Evolutionary conservation across 352 stramenopile genomes (phyloP), one percentile per base, ranked within the genome.

Genomic region (Phytopythium aichiense): DNA sequence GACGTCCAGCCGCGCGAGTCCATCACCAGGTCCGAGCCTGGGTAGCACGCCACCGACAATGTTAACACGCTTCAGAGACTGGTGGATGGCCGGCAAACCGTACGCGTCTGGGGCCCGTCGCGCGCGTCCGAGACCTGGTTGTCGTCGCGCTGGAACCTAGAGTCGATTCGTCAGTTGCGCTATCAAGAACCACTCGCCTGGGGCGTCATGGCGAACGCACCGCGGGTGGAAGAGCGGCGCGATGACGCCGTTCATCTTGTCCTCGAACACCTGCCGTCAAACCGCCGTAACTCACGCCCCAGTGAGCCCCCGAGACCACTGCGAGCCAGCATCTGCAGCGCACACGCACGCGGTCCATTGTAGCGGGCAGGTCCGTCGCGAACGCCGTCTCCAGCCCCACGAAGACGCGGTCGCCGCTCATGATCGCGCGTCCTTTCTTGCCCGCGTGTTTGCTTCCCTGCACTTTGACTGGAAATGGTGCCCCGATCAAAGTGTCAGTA

Each of bases 1-100:
- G 85, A 80, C 30, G 85, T 94, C 89, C 89, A 97, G 9, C 76
- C 79, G 22, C 81, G 84, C 50, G 84, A 92, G 67, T 96, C 79
- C 64, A 96, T 66, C 31, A 96, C 83, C 31, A 97, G 62, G 57
- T 95, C 85, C 20, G 86, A 95, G 58, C 81, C 81, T 89, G 54
- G 11, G 16, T 4, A 22, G 11, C 25, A 30, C 25, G 25, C 25
- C 25, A 30, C 25, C 25, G 25, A 30, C 25, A 30, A 30, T 1
- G 25, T 30, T 30, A 30, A 30, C 25, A 3, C 25, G 25, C 25
- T 30, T 30, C 25, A 30, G 25, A 30, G 3, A 30, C 25, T 30
- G 25, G 25, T 30, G 25, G 25, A 30, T 30, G 25, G 3, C 25
- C 25, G 25, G 25, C 25, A 30, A 30, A 30, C 25, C 25, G 25